Percentiles rank a stretch among this genome's conserved stretches.
phyloP scores from a whole-genome alignment of 768 basidiomycete genomes.

The Porphyrellus cyaneotinctus region DNA sequence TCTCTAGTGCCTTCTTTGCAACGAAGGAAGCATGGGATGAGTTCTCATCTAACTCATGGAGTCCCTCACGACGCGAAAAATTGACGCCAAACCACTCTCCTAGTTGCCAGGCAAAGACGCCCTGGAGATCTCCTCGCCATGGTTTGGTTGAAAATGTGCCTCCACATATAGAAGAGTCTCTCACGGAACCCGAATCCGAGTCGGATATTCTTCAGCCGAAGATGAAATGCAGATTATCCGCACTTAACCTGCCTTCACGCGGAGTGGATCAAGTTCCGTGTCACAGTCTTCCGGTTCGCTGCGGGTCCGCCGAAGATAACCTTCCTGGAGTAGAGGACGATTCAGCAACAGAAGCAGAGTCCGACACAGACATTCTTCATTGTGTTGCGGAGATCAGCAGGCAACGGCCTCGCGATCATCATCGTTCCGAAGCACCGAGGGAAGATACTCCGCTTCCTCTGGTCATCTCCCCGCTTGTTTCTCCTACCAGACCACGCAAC shows the following conservation, averaged over 20 bases:
- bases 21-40: constrained; percentile 3
- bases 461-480: constrained; percentile 27
- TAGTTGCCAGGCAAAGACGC: not conserved
- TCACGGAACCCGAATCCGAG: constrained; percentile 33
- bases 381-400: constrained; percentile 19
- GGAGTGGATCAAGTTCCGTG: not conserved
- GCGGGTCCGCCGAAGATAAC: not conserved
- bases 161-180: constrained; percentile 22
- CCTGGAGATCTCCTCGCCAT: not conserved
- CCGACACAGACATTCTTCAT: constrained; percentile 25
- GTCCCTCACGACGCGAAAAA: not conserved
- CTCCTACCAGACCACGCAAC: constrained; percentile 21
- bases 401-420: not conserved
- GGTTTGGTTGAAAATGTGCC: constrained; percentile 7
- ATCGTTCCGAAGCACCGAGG: constrained; percentile 1
- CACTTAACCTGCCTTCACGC: not conserved
- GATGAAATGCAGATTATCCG: not conserved
- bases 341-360: constrained; percentile 33
- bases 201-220: constrained; percentile 9
- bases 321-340: constrained; percentile 17
- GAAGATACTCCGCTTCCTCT: constrained; percentile 5
- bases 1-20: not conserved
- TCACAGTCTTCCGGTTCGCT: not conserved
- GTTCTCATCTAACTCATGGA: not conserved
- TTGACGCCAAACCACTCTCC: constrained; percentile 1